Base-by-base conservation (phyloP, 805 yeast species). In the Candida pseudofarinosa region DNA sequence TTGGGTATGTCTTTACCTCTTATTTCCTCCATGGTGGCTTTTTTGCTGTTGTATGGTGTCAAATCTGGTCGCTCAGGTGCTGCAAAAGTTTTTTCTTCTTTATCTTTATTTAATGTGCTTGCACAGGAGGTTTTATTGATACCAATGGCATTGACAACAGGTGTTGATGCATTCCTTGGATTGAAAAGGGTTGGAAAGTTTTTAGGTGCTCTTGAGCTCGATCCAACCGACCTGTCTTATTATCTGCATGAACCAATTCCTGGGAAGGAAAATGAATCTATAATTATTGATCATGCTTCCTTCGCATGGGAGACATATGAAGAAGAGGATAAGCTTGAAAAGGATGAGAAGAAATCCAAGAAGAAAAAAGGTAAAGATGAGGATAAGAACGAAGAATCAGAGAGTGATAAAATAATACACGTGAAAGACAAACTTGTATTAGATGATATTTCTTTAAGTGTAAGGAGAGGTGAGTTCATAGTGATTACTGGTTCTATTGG, bases 121-220 rank as follows among this genome's bases (percentile, higher is more conserved):
- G 65, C 85, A 10, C 69, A 73, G 36, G 86, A 80, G 55, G 77
- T 84, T 50, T 69, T 85, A 41, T 71, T 85, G 74, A 61, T 85
- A 37, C 95, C 95, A 18, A 66, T 83, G 55, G 84, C 89, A 1
- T 63, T 85, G 36, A 79, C 84, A 36, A 72, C 88, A 1, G 78
- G 80, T 41, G 73, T 83, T 7, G 93, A 85, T 65, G 88, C 85
- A 15, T 63, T 73, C 38, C 66, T 83, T 43, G 88, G 84, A 19
- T 53, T 84, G 23, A 70, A 66, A 15, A 74, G 91, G 66, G 71
- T 81, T 17, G 77, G 79, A 37, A 73, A 67, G 35, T 69, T 72
- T 49, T 60, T 85, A 53, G 66, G 77, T 48, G 61, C 78, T 13
- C 55, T 58, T 5, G 79, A 73, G 47, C 60, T 63, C 3, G 71